These are phyloP conservation scores for Elsinoe arachidis DNA, from an alignment of 2,329 filamentous ascomycete species.

Conservation along the genomic window DNA sequence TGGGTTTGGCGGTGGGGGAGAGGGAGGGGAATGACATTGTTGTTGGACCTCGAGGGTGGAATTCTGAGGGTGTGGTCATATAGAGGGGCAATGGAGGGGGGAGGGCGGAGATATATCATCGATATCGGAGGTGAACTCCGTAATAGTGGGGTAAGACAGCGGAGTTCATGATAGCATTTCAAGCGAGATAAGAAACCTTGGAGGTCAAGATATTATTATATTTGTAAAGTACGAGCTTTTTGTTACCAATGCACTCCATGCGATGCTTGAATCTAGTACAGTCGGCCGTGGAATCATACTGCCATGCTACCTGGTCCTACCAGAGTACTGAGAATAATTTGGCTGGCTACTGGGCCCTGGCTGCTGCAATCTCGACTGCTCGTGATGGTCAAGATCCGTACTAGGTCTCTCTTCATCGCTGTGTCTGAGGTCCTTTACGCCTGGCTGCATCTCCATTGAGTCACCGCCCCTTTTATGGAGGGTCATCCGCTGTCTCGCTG, in stretches of 20 bases:
- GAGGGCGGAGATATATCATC: not conserved
- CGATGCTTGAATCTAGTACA: not conserved
- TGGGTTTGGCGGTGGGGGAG: conserved; percentile 21
- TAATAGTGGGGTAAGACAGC: not conserved
- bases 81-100: not conserved
- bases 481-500: conserved; percentile 1
- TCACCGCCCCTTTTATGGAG: not conserved
- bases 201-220: not conserved
- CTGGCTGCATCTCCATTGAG: conserved; percentile 6
- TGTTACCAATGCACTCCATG: not conserved
- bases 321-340: conserved; percentile 8
- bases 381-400: conserved; percentile 10
- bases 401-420: conserved; percentile 10
- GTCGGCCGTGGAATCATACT: not conserved
- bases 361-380: not conserved
- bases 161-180: not conserved
- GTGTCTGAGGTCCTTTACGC: not conserved
- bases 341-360: conserved; percentile 1
- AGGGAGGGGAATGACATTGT: conserved; percentile 25
- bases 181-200: not conserved
- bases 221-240: not conserved
- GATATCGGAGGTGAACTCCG: not conserved
- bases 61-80: not conserved
- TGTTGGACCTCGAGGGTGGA: not conserved
- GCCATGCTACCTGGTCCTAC: not conserved